phyloP scores from a whole-genome alignment of 2,329 filamentous ascomycete genomes.

The Xylaria sp. region DNA sequence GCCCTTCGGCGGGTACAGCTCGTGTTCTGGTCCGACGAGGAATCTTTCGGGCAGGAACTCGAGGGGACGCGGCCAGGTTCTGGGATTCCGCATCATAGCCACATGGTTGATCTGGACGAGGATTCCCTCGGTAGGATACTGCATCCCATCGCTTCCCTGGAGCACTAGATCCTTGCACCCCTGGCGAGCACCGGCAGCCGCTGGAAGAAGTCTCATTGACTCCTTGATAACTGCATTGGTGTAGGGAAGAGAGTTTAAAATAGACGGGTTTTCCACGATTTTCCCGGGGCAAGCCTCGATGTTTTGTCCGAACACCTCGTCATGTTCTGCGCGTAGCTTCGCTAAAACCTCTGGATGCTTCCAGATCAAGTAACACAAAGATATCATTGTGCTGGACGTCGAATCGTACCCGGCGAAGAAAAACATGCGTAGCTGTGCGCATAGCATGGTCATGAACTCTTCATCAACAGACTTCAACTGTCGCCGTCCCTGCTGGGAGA shows the following conservation, averaged over 20 bases:
- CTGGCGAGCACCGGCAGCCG: slow-evolving; percentile 57
- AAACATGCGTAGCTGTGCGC: slow-evolving; percentile 50
- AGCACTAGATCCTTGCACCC: slow-evolving; percentile 53
- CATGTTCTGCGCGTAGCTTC: slow-evolving; percentile 57
- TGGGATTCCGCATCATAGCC: slow-evolving; percentile 52
- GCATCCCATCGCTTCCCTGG: slow-evolving; percentile 54
- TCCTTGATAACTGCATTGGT: slow-evolving; percentile 66
- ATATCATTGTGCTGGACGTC: slow-evolving; percentile 49
- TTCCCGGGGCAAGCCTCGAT: slow-evolving; percentile 51
- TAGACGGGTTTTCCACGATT: slow-evolving; percentile 55
- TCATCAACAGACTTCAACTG: slow-evolving; percentile 38
- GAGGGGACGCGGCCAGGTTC: slow-evolving; percentile 55
- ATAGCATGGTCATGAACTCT: slow-evolving; percentile 46
- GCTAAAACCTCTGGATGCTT: slow-evolving; percentile 46
- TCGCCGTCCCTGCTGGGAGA: slow-evolving; percentile 41
- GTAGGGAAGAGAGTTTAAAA: slow-evolving; percentile 63
- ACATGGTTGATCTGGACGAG: slow-evolving; percentile 55
- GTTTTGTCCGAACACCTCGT: slow-evolving; percentile 59
- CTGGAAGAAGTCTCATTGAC: slow-evolving; percentile 62
- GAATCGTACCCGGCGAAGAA: slow-evolving; percentile 55
- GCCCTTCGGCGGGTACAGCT: slow-evolving; percentile 52
- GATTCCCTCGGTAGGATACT: slow-evolving; percentile 57
- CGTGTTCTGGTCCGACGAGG: slow-evolving; percentile 50
- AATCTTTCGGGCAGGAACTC: slow-evolving; percentile 61
- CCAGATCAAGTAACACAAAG: slow-evolving; percentile 46